Evolutionary conservation across 345 rosid genomes (phyloP).

Genomic region (Pistacia integerrima): DNA sequence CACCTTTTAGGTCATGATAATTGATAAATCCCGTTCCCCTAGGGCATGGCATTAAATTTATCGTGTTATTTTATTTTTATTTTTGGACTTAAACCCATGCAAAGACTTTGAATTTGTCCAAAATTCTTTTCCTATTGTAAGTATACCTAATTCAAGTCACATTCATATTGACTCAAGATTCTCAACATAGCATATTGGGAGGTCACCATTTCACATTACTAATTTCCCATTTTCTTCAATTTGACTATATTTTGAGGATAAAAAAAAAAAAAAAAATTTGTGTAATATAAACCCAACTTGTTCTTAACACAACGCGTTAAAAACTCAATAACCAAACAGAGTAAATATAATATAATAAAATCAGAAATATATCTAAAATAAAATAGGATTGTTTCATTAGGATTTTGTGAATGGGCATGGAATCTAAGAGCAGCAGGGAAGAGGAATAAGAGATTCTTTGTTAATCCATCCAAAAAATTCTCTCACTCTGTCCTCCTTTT

Average conservation of each 20-base stretch:
- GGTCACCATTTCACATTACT: neutral
- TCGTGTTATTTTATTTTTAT: neutral
- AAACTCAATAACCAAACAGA: neutral
- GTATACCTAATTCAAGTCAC: neutral
- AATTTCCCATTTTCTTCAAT: neutral
- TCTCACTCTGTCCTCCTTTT: no score
- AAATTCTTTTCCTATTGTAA: neutral
- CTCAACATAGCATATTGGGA: constrained; percentile 4
- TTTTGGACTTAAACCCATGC: neutral
- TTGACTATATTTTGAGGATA: no score
- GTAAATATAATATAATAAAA: neutral
- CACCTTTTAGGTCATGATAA: neutral
- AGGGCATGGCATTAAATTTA: neutral
- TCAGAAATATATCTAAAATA: neutral
- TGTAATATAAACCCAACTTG: neutral
- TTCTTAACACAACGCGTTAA: no score
- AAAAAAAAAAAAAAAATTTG: no score
- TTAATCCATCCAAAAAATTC: no score
- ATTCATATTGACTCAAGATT: constrained; percentile 14
- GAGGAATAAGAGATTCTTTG: neutral
- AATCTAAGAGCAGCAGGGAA: no score
- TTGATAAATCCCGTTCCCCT: neutral
- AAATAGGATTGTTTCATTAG: neutral
- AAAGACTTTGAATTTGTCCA: no score
- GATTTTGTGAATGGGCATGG: neutral